phyloP scores from a whole-genome alignment of 176 grass and related monocot species.

The Themeda triandra region DNA sequence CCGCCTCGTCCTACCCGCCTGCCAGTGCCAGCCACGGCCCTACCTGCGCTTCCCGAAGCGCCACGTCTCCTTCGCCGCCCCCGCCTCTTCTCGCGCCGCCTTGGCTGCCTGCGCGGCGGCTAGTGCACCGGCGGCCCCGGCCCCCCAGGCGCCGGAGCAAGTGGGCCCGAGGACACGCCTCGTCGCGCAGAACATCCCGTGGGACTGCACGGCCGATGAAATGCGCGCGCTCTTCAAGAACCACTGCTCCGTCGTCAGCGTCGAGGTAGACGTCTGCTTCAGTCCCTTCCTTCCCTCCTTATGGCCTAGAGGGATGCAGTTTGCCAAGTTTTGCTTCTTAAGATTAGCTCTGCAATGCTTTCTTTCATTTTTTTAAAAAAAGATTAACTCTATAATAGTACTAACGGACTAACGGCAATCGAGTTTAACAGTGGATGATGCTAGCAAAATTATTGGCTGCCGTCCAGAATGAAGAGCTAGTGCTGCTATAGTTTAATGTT shows the following conservation, averaged over 20 bases:
- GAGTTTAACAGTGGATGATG: background rate
- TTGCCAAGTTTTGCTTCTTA: background rate
- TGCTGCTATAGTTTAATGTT: background rate
- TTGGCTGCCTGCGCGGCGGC: background rate
- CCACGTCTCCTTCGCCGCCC: constrained; percentile 9
- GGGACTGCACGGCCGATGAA: constrained; percentile 70
- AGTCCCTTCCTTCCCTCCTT: background rate
- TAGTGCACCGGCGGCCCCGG: constrained; percentile 12
- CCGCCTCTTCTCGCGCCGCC: background rate
- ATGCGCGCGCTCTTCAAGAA: constrained; percentile 72
- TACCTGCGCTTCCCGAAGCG: background rate
- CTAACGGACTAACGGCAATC: background rate
- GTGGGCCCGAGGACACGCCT: constrained; percentile 50
- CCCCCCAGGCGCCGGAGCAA: background rate
- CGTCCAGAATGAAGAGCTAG: background rate
- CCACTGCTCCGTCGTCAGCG: constrained; percentile 64
- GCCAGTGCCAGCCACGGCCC: constrained; percentile 20
- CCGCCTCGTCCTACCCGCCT: constrained; percentile 34
- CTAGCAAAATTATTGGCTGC: background rate
- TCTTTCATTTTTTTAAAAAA: too few relatives aligned
- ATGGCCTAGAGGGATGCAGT: background rate
- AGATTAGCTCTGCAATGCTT: background rate
- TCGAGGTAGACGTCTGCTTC: constrained; percentile 54
- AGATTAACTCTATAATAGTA: too few relatives aligned
- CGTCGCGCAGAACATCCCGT: constrained; percentile 91